phyloP scores from a whole-genome alignment of 1,139 yeast genomes.

The Lodderomyces beijingensis region DNA sequence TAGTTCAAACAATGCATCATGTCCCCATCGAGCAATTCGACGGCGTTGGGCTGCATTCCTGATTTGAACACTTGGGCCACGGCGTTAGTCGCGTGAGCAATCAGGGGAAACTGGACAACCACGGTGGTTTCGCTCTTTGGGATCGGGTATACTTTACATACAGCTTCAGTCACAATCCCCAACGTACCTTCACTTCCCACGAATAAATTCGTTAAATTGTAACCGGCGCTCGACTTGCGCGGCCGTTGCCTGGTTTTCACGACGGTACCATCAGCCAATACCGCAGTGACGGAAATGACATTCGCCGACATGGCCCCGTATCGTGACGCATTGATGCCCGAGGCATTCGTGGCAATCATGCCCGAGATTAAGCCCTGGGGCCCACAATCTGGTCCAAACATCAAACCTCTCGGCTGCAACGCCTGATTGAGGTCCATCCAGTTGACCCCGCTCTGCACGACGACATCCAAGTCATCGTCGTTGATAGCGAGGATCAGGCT shows the following conservation, averaged over 20 bases:
- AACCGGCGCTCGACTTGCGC: constrained; percentile 42
- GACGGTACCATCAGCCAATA: constrained; percentile 42
- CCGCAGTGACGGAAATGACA: constrained; percentile 40
- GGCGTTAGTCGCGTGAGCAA: constrained; percentile 36
- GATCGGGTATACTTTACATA: constrained; percentile 36
- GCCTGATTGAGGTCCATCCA: constrained; percentile 37
- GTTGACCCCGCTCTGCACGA: constrained; percentile 42
- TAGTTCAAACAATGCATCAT: constrained; percentile 46
- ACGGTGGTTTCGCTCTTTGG: constrained; percentile 40
- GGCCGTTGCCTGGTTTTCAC: constrained; percentile 42
- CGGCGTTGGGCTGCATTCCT: constrained; percentile 43
- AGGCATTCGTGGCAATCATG: constrained; percentile 43
- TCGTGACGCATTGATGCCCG: constrained; percentile 41
- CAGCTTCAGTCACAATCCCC: constrained; percentile 44
- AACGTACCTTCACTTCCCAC: constrained; percentile 46
- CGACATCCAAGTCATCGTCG: constrained; percentile 40
- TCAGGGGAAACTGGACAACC: constrained; percentile 42
- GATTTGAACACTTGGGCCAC: constrained; percentile 38
- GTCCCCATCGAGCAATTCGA: constrained; percentile 38
- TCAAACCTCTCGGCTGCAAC: constrained; percentile 23
- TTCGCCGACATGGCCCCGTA: constrained; percentile 47
- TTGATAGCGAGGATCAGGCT: constrained; percentile 29
- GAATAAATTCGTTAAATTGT: constrained; percentile 40
- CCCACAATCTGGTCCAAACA: constrained; percentile 46
- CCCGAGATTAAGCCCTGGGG: constrained; percentile 42